Base-by-base conservation (phyloP, 2,329 filamentous ascomycete species). In the Scorias spongiosa region DNA sequence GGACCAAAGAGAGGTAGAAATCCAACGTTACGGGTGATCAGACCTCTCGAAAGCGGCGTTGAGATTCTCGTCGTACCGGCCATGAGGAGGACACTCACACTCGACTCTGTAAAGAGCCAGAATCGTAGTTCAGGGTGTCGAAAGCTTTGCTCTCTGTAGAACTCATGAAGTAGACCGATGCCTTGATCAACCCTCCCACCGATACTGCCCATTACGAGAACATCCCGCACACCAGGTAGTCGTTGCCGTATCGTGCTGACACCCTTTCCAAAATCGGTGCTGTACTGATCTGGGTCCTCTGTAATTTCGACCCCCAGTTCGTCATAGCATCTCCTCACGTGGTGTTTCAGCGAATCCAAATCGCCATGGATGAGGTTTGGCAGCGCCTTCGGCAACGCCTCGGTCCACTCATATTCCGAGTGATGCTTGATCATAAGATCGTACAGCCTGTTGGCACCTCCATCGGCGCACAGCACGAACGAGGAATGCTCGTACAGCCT, bases 181-280 rank as follows among this genome's bases (percentile, higher is more conserved):
- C 82, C 89, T 60, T 98, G 91, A 62, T 98, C 91, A 12, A 96
- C 83, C 28, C 91, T 79, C 6, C 91, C 91, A 38, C 85, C 86
- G 1, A 96, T 72, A 2, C 88, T 86, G 36, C 89, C 88, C 6
- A 95, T 66, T 32, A 84, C 78, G 10, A 94, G 70, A n/a, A 94
- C 78, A 5, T 63, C 45, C 17, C 51, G 46, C 5, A 57, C 44
- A 15, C 49, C 46, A 15, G 52, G 54, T 39, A 46, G 15, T 39
- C 46, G 44, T 15, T 42, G 39, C 18, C 48, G 42, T 78, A 71
- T 63, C 72, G 80, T 51, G 82, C 74, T 54, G 78, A 84, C 67
- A n/a, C 59, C 63, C 51, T 98, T 98, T 54, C 75, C 80, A 54
- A 96, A 94, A 62, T 98, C 91, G 26, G 91, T 94, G 15, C 80